Conservation (phyloP, 257 asterid genomes). For the Nicotiana otophora region DNA sequence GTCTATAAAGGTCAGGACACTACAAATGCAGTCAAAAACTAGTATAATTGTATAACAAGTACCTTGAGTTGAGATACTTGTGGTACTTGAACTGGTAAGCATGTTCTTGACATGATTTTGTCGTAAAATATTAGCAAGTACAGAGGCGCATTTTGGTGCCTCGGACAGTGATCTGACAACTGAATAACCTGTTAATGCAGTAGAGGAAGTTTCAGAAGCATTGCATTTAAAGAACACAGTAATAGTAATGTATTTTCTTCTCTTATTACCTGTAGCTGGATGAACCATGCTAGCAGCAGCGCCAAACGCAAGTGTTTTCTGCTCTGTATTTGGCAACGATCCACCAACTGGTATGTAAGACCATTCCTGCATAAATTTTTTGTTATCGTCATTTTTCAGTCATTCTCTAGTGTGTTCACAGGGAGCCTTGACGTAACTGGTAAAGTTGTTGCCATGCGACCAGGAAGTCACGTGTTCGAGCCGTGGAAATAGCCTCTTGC, state of each 20-base stretch:
- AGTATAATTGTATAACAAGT: neutral
- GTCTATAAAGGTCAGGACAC: neutral
- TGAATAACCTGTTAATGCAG: conserved; percentile 62
- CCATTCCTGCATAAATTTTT: conserved; percentile 69
- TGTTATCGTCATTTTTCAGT: neutral
- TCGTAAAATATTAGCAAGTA: conserved; percentile 65
- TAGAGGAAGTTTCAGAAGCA: neutral
- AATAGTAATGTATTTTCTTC: neutral
- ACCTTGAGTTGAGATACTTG: conserved; percentile 81
- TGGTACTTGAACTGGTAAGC: conserved; percentile 35
- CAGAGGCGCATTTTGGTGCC: conserved; percentile 92
- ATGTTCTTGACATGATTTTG: conserved; percentile 37
- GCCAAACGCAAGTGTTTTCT: conserved; percentile 95
- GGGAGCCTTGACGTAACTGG: too few species aligned
- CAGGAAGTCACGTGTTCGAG: too few species aligned
- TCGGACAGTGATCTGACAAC: conserved; percentile 95
- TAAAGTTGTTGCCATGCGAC: too few species aligned
- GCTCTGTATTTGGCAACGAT: conserved; percentile 92
- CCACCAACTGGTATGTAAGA: conserved; percentile 99
- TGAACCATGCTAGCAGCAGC: conserved; percentile 99
- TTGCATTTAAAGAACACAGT: conserved; percentile 5
- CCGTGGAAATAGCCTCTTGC: too few species aligned
- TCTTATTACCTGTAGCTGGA: conserved; percentile 86
- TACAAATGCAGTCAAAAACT: neutral
- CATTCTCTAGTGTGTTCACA: too few species aligned